A percentile compares a stretch with the other conserved stretches of the same genome.
phyloP scores from a whole-genome alignment of 805 yeast species.

The Myxozyma vanderwaltii region DNA sequence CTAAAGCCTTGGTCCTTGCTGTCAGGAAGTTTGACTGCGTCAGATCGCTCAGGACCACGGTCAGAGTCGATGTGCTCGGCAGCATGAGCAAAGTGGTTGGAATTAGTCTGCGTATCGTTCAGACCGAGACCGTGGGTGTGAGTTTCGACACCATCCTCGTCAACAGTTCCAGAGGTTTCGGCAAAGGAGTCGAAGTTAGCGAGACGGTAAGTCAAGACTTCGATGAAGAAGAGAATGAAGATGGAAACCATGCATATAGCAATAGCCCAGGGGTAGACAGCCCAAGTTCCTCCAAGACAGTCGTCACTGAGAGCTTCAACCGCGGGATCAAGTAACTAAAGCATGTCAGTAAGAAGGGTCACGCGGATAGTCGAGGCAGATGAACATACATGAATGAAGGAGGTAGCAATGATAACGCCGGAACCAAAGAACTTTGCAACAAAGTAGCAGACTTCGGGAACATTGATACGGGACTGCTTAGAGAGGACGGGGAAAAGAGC shows the following conservation, averaged over 20 bases:
- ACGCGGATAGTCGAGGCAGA: constrained; percentile 42
- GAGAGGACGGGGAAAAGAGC: constrained; percentile 51
- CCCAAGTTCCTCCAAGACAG: constrained; percentile 43
- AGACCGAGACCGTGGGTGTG: constrained; percentile 7
- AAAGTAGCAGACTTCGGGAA: constrained; percentile 30
- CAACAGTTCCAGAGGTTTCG: not conserved
- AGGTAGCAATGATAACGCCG: constrained; percentile 77
- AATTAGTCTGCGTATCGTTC: constrained; percentile 3
- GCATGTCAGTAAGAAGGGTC: not conserved
- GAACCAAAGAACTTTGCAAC: constrained; percentile 51
- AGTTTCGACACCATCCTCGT: constrained; percentile 1
- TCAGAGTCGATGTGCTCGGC: constrained; percentile 32
- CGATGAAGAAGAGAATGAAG: constrained; percentile 52
- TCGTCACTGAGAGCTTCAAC: constrained; percentile 26
- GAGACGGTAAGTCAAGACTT: constrained; percentile 50
- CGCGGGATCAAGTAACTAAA: constrained; percentile 30
- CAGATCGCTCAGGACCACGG: constrained; percentile 12
- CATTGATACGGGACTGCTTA: constrained; percentile 21
- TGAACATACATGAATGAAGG: constrained; percentile 56
- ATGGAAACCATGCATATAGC: constrained; percentile 55
- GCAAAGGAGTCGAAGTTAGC: constrained; percentile 32
- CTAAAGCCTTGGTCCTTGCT: not conserved
- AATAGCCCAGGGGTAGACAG: constrained; percentile 58
- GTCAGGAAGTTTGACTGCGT: constrained; percentile 14
- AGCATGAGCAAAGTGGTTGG: constrained; percentile 33